Conservation (phyloP, 2,329 filamentous ascomycete genomes). For the Niveomyces coronatus region DNA sequence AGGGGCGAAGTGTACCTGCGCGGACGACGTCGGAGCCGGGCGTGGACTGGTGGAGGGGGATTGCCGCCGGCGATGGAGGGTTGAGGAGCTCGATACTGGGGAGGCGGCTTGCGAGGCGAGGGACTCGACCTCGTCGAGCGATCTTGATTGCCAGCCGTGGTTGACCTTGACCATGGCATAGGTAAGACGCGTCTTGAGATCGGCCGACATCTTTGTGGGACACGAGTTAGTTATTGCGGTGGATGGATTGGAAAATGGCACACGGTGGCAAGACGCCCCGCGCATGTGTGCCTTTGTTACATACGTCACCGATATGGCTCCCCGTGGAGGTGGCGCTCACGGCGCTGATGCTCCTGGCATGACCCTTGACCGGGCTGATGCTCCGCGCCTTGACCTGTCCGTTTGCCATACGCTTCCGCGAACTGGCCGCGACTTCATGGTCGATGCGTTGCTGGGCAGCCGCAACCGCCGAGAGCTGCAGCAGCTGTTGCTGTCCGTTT, state of each 20-base stretch:
- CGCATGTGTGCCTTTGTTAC: no score
- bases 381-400: constrained; percentile 56
- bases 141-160: constrained; percentile 74
- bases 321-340: constrained; percentile 50
- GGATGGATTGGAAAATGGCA: constrained; percentile 3
- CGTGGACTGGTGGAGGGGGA: constrained; percentile 44
- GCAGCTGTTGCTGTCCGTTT: constrained; percentile 47
- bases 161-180: constrained; percentile 94
- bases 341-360: constrained; percentile 63
- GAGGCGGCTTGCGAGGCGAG: constrained; percentile 60
- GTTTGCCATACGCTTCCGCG: constrained; percentile 67
- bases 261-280: constrained; percentile 11
- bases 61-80: constrained; percentile 39
- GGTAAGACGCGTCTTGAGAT: constrained; percentile 73
- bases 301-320: constrained; percentile 70
- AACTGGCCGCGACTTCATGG: constrained; percentile 27
- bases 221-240: background rate
- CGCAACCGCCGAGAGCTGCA: constrained; percentile 48
- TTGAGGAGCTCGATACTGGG: constrained; percentile 48
- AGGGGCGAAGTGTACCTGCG: constrained; percentile 19
- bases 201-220: constrained; percentile 56
- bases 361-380: constrained; percentile 41
- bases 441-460: constrained; percentile 41
- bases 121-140: constrained; percentile 67
- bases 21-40: constrained; percentile 25